A percentile compares a stretch with the other conserved stretches of the same genome.
phyloP scores from a whole-genome alignment of 805 yeast species.

The Priceomyces fermenticarens region DNA sequence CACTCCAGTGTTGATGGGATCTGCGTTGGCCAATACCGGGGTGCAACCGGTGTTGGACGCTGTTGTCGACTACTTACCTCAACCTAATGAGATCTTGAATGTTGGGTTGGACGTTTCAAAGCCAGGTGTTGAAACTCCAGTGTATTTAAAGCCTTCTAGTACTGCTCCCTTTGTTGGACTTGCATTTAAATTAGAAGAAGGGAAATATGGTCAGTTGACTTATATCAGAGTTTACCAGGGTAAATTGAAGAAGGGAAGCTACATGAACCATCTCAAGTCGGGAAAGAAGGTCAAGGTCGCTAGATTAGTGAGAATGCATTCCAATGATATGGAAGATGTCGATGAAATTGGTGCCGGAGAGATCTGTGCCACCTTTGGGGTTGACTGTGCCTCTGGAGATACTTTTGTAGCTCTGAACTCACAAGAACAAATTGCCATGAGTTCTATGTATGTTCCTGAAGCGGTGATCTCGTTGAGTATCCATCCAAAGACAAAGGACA shows the following conservation, averaged over 20 bases:
- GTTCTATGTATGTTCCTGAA: slow-evolving; percentile 98
- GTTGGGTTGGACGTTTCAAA: slow-evolving; percentile 76
- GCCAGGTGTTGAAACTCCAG: slow-evolving; percentile 54
- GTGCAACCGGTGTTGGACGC: slow-evolving; percentile 95
- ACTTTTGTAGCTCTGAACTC: slow-evolving; percentile 81
- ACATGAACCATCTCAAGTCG: slow-evolving; percentile 83
- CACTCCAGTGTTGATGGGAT: slow-evolving; percentile 99
- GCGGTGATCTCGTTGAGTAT: slow-evolving; percentile 94
- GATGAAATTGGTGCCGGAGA: slow-evolving; percentile 96
- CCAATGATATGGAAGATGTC: slow-evolving; percentile 98
- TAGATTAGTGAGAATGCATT: slow-evolving; percentile 96
- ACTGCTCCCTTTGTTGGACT: slow-evolving; percentile 86
- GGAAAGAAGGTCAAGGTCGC: slow-evolving; percentile 93
- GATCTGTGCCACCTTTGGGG: slow-evolving; percentile 98
- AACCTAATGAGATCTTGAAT: slow-evolving; percentile 90
- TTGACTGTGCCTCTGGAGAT: slow-evolving; percentile 98
- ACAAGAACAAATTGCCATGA: slow-evolving; percentile 77
- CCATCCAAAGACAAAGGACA: slow-evolving; percentile 83
- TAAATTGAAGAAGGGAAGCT: slow-evolving; percentile 82
- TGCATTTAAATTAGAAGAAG: slow-evolving; percentile 99
- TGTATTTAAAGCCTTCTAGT: slow-evolving; percentile 70
- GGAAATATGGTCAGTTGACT: slow-evolving; percentile 95
- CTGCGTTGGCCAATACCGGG: slow-evolving; percentile 96
- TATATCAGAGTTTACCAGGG: slow-evolving; percentile 98
- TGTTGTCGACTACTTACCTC: slow-evolving; percentile 91